A percentile compares a stretch with the other conserved stretches of the same genome.
Conservation (phyloP, 495 filamentous ascomycete species). For the Xanthoparmelia taractica region DNA sequence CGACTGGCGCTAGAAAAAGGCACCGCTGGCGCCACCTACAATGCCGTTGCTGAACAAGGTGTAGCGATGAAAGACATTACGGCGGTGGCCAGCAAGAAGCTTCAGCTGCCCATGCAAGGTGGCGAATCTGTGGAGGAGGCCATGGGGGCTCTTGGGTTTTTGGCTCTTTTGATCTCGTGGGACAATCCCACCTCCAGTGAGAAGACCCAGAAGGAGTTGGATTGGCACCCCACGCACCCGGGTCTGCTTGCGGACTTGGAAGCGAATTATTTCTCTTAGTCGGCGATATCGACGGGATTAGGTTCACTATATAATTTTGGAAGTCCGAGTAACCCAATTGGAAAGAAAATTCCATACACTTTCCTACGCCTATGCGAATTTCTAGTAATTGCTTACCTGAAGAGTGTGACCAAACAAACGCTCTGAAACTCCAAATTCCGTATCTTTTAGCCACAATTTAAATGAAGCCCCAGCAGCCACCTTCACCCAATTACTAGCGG, state of each 20-base stretch:
- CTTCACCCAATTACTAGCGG: too few species aligned
- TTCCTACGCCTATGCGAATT: too few species aligned
- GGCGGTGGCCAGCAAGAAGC: slow-evolving; percentile 27
- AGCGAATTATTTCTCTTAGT: not conserved
- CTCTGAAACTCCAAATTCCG: too few species aligned
- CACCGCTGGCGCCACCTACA: slow-evolving; percentile 33
- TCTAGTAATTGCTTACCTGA: too few species aligned
- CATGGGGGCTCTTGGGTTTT: not conserved
- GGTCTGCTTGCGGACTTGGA: slow-evolving; percentile 32
- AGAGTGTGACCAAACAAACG: too few species aligned
- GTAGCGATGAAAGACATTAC: slow-evolving; percentile 37
- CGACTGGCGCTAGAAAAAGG: slow-evolving; percentile 40
- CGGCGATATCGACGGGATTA: slow-evolving; percentile 16
- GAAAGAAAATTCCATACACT: too few species aligned
- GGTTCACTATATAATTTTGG: too few species aligned
- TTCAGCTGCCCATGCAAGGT: not conserved
- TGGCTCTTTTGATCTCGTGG: slow-evolving; percentile 21
- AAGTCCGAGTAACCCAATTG: too few species aligned
- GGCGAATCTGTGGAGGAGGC: not conserved
- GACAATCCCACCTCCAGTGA: slow-evolving; percentile 38
- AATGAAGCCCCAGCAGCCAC: too few species aligned
- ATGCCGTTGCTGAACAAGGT: slow-evolving; percentile 38
- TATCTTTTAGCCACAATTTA: too few species aligned
- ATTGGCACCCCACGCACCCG: slow-evolving; percentile 32
- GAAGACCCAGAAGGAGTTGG: slow-evolving; percentile 36